Conservation (phyloP, 2,329 filamentous ascomycete genomes). For the Aspergillus pseudoterreus region DNA sequence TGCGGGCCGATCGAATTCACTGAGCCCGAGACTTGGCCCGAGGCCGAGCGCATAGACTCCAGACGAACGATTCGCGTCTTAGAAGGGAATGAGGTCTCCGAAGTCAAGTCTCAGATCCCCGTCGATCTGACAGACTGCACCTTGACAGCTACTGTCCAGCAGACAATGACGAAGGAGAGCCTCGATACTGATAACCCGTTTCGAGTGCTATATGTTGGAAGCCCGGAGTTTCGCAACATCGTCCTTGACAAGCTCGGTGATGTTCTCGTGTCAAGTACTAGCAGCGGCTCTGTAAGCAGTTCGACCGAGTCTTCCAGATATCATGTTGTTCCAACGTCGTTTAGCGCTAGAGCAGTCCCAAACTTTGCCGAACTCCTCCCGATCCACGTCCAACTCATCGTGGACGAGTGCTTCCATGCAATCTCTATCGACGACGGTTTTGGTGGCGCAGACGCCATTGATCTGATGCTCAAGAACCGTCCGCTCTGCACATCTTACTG, state of each 20-base stretch:
- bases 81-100: constrained; percentile 24
- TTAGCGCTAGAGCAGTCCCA: constrained; percentile 41
- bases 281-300: constrained; percentile 28
- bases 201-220: constrained; percentile 42
- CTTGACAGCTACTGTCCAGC: constrained; percentile 40
- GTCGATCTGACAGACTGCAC: constrained; percentile 26
- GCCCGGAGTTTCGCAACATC: constrained; percentile 35
- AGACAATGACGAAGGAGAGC: constrained; percentile 40
- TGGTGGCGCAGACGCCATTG: constrained; percentile 29
- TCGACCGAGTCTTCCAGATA: constrained; percentile 43
- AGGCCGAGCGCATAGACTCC: constrained; percentile 37
- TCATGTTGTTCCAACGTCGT: constrained; percentile 47
- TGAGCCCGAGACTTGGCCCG: constrained; percentile 40
- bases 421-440: constrained; percentile 18
- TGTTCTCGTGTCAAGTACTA: constrained; percentile 41
- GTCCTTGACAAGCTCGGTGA: constrained; percentile 48
- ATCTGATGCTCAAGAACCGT: constrained; percentile 37
- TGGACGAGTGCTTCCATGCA: constrained; percentile 44
- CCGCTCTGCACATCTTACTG: constrained; percentile 35
- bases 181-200: constrained; percentile 42
- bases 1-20: constrained; percentile 40
- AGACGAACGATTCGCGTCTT: constrained; percentile 41
- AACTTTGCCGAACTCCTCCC: constrained; percentile 49
- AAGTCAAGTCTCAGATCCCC: constrained; percentile 26
- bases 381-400: constrained; percentile 45